Conservation (phyloP, 371 early-diverging fungal species). For the Umbelopsis sp. region DNA sequence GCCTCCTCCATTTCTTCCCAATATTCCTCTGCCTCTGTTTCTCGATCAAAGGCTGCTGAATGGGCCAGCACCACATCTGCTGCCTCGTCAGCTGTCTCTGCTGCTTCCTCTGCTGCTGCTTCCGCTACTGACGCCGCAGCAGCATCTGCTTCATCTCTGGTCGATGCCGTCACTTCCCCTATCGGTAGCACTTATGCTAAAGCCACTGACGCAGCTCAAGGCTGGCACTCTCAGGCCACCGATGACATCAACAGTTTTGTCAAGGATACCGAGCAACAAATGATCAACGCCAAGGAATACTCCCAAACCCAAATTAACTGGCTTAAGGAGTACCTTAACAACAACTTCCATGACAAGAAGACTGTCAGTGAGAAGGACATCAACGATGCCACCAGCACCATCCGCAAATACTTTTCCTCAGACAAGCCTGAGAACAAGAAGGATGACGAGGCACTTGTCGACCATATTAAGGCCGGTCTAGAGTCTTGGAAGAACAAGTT, state of each 20-base stretch:
- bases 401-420: slow-evolving; percentile 30
- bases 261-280: slow-evolving; percentile 6
- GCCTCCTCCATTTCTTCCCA: slow-evolving; percentile 12
- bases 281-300: slow-evolving; percentile 30
- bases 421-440: slow-evolving; percentile 12
- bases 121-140: slow-evolving; percentile 34
- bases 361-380: slow-evolving; percentile 35
- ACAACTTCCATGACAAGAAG: slow-evolving; percentile 33
- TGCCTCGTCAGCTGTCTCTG: slow-evolving; percentile 19
- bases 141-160: slow-evolving; percentile 28
- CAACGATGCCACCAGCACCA: slow-evolving; percentile 29
- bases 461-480: not conserved
- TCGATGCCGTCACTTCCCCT: slow-evolving; percentile 27
- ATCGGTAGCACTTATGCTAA: slow-evolving; percentile 32
- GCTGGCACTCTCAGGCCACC: not conserved
- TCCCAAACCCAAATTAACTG: slow-evolving; percentile 49
- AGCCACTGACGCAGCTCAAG: slow-evolving; percentile 29
- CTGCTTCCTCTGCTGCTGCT: slow-evolving; percentile 26
- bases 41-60: slow-evolving; percentile 18
- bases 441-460: not conserved
- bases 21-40: slow-evolving; percentile 22
- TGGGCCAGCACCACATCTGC: slow-evolving; percentile 15
- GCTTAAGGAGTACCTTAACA: slow-evolving; percentile 39
- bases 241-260: slow-evolving; percentile 3
- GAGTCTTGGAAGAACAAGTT: slow-evolving; percentile 10